Evolutionary conservation across 1,139 yeast species (phyloP).

Genomic region (Pichia sp.): DNA sequence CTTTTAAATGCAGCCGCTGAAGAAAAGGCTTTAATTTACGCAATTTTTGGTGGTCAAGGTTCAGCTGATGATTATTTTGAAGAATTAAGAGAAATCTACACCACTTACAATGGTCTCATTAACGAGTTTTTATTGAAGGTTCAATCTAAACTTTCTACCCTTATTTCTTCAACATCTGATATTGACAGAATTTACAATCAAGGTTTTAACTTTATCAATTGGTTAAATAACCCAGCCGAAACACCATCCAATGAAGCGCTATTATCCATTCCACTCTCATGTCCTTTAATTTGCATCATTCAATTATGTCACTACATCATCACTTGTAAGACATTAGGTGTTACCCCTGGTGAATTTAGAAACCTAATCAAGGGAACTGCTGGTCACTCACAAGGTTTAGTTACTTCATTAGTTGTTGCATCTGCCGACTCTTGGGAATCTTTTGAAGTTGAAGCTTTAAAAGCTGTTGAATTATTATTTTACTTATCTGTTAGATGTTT

Average conservation of each 20-base stretch:
- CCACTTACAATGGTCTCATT: slow-evolving; percentile 67
- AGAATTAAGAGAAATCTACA: slow-evolving; percentile 82
- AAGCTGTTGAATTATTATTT: slow-evolving; percentile 79
- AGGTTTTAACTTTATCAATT: slow-evolving; percentile 79
- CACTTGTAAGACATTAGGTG: slow-evolving; percentile 76
- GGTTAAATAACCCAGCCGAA: slow-evolving; percentile 79
- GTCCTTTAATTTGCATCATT: slow-evolving; percentile 92
- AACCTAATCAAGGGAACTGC: slow-evolving; percentile 72
- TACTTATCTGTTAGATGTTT: slow-evolving; percentile 91
- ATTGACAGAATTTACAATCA: slow-evolving; percentile 88
- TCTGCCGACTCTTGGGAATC: slow-evolving; percentile 82
- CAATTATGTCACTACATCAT: slow-evolving; percentile 91
- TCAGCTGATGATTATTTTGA: slow-evolving; percentile 96
- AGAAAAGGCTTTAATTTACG: slow-evolving; percentile 54
- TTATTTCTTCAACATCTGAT: slow-evolving; percentile 66
- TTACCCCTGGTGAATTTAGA: slow-evolving; percentile 85
- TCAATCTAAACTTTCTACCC: slow-evolving; percentile 56
- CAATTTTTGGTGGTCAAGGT: slow-evolving; percentile 99
- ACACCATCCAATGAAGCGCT: slow-evolving; percentile 90
- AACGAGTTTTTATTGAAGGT: slow-evolving; percentile 63
- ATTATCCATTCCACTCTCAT: slow-evolving; percentile 85
- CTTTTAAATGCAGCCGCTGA: slow-evolving; percentile 39
- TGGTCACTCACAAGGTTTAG: slow-evolving; percentile 97
- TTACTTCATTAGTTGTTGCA: slow-evolving; percentile 88
- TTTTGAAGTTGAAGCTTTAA: slow-evolving; percentile 61